Base-by-base conservation (phyloP, 78 protist species). In the Dictyostelium capitatum region DNA sequence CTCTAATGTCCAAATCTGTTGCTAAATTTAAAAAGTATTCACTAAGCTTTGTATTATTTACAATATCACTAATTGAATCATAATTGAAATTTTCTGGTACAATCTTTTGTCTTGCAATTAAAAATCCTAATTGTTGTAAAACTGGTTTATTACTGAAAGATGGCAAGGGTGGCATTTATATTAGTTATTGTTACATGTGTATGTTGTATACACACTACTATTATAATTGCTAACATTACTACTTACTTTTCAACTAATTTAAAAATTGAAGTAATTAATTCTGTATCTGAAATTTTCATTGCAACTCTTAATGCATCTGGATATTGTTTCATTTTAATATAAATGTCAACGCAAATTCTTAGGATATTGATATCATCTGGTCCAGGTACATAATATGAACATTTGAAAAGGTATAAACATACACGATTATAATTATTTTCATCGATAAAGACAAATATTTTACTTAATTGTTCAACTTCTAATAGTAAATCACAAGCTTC, bases 401-500 rank as follows among this genome's bases (percentile, higher is more conserved):
- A 89, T 28, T 85, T 85, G 43, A 51, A 43, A n/a, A 99, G 96
- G 91, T 99, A 99, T 11, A 82, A 32, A 80, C 97, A 77, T 9
- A 99, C 97, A 37, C 98, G 96, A 10, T n/a, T 25, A 85, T 80
- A 90, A 90, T 96, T 97, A 32, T 46, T 80, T 51, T 89, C 95
- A 80, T 97, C 98, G 20, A 95, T 91, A 67, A 15, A 89, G 30
- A 43, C 28, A 32, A 83, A 65, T 20, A 94, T 43, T 73, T 80
- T 78, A 5, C 74, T 28, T 7, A 94, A 14, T 74, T 94, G 75
- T 56, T 72, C 96, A 50, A 94, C 96, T 83, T 97, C 99, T 90
- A 98, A 81, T 32, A 98, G 74, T 14, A 99, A 95, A 51, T 99
- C 99, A 54, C 99, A 98, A 6, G 99, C 99, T 3, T 98, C 99